A percentile compares a stretch with the other conserved stretches of the same genome.
Conservation (phyloP, 805 yeast genomes). For the Teunomyces funiuensis region DNA sequence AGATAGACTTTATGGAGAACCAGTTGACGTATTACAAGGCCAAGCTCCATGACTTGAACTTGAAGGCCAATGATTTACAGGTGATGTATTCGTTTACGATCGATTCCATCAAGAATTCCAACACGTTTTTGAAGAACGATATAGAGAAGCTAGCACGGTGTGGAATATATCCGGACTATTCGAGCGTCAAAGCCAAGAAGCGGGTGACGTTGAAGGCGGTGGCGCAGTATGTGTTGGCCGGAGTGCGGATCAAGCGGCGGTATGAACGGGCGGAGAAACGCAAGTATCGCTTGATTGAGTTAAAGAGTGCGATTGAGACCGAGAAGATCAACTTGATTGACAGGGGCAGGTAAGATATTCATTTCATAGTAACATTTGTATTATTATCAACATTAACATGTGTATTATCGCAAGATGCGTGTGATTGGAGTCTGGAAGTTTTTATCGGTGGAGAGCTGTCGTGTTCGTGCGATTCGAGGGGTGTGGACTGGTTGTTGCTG, state of each 20-base stretch:
- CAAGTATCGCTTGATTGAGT: conserved; percentile 22
- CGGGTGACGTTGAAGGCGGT: conserved; percentile 30
- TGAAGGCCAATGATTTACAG: conserved; percentile 33
- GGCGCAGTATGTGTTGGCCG: conserved; percentile 40
- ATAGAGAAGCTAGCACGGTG: conserved; percentile 26
- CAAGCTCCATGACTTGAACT: conserved; percentile 44
- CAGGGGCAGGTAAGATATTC: neutral
- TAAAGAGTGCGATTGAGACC: conserved; percentile 32
- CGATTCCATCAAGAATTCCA: conserved; percentile 28
- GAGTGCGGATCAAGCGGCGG: conserved; percentile 33
- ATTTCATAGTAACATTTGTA: neutral
- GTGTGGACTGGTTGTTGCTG: conserved; percentile 27
- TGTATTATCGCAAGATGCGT: conserved; percentile 30
- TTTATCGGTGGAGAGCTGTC: conserved; percentile 40
- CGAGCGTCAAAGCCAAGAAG: conserved; percentile 13
- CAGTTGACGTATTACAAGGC: conserved; percentile 49
- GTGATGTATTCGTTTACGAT: conserved; percentile 34
- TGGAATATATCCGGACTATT: conserved; percentile 37
- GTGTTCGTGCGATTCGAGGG: conserved; percentile 37
- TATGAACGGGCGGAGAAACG: conserved; percentile 27
- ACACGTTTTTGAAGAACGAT: conserved; percentile 24
- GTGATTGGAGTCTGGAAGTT: conserved; percentile 44
- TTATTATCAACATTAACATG: conserved; percentile 4
- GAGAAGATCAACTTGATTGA: conserved; percentile 15
- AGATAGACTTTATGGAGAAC: conserved; percentile 36